Percentiles rank a stretch among this genome's conserved stretches.
Conservation (phyloP, 2,329 filamentous ascomycete genomes). For the Ophiostoma pallidulum region DNA sequence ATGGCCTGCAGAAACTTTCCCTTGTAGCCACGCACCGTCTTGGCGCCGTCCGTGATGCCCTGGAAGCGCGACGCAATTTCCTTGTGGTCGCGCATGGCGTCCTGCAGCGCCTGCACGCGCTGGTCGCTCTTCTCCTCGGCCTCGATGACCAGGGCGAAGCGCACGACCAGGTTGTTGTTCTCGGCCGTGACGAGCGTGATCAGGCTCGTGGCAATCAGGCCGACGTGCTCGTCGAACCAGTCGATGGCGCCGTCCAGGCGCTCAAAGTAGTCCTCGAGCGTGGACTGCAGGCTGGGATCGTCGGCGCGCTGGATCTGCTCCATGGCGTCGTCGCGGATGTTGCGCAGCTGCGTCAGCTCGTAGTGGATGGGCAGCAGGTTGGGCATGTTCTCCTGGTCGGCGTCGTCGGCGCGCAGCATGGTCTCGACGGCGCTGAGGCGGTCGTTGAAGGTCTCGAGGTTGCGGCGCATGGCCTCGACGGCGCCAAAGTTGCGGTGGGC, state of each 20-base stretch:
- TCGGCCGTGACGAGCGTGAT: constrained; percentile 79
- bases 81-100: constrained; percentile 90
- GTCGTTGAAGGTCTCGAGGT: constrained; percentile 78
- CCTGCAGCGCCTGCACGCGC: constrained; percentile 80
- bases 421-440: constrained; percentile 66
- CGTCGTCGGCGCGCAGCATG: constrained; percentile 74
- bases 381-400: constrained; percentile 79
- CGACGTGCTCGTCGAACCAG: constrained; percentile 94
- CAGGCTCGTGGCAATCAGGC: constrained; percentile 77
- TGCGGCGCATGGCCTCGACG: constrained; percentile 85
- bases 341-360: constrained; percentile 80
- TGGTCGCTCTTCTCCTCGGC: constrained; percentile 96
- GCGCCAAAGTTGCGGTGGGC: constrained; percentile 95
- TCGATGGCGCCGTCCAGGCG: constrained; percentile 79
- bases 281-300: constrained; percentile 66
- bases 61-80: constrained; percentile 90
- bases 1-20: constrained; percentile 85
- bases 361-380: constrained; percentile 86
- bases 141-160: constrained; percentile 84
- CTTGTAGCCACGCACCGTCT: constrained; percentile 90
- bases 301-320: constrained; percentile 80
- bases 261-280: constrained; percentile 82
- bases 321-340: constrained; percentile 93
- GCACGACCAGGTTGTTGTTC: constrained; percentile 81
- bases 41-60: constrained; percentile 87